Evolutionary conservation across 345 rosid species (phyloP).

Genomic region (Bretschneidera sinensis): DNA sequence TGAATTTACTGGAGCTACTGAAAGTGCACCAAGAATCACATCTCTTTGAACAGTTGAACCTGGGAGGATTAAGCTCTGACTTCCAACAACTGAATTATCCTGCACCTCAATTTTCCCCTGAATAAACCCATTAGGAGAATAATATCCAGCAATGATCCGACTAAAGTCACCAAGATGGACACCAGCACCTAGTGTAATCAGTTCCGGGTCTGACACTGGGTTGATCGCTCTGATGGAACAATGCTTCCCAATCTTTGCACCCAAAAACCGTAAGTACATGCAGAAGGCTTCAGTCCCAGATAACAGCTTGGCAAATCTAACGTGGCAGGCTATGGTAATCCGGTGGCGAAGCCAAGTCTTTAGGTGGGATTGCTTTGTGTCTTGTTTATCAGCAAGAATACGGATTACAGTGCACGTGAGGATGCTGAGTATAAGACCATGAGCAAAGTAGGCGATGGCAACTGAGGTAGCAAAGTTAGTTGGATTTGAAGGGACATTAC

Average conservation of each 20-base stretch:
- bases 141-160: constrained; percentile 41
- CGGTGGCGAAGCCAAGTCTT: constrained; percentile 46
- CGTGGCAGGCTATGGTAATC: constrained; percentile 52
- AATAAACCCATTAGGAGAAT: constrained; percentile 34
- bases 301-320: constrained; percentile 53
- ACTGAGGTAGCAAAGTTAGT: constrained; percentile 28
- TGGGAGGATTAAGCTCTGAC: constrained; percentile 59
- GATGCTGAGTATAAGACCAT: constrained; percentile 50
- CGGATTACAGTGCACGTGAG: constrained; percentile 34
- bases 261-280: constrained; percentile 46
- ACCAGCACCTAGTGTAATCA: constrained; percentile 42
- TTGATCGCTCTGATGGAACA: constrained; percentile 67
- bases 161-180: constrained; percentile 72
- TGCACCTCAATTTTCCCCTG: constrained; percentile 36
- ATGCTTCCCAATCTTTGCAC: constrained; percentile 47
- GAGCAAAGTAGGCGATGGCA: constrained; percentile 37
- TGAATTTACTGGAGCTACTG: constrained; percentile 52
- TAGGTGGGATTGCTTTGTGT: constrained; percentile 22
- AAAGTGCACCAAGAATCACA: constrained; percentile 63
- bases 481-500: constrained; percentile 24
- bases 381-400: constrained; percentile 30
- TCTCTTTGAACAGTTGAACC: constrained; percentile 40
- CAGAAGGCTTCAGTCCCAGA: constrained; percentile 70
- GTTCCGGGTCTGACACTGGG: constrained; percentile 46
- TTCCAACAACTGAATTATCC: constrained; percentile 56